phyloP scores from a whole-genome alignment of 2,329 filamentous ascomycete species.

The Colletotrichum costaricense region DNA sequence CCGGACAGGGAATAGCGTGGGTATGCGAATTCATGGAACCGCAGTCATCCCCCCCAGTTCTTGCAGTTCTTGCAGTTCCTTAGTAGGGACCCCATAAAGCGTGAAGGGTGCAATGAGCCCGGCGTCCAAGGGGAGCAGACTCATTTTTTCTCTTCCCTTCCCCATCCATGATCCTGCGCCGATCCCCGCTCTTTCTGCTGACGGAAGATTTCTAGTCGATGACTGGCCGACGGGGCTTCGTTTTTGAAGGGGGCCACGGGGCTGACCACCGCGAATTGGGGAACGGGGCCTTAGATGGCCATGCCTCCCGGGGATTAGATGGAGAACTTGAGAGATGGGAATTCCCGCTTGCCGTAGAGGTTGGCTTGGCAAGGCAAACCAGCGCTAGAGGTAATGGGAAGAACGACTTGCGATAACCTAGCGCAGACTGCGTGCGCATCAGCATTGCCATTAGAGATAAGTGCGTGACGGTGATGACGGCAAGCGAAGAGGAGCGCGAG shows the following conservation, averaged over 20 bases:
- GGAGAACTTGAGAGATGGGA: conserved; percentile 11
- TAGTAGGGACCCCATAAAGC: not conserved
- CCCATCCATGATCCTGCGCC: not conserved
- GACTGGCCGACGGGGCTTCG: conserved; percentile 15
- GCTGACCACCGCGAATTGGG: conserved; percentile 5
- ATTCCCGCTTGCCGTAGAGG: conserved; percentile 19
- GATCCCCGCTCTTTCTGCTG: conserved; percentile 27
- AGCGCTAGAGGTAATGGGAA: not conserved
- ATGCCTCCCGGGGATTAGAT: conserved; percentile 24
- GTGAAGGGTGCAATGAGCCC: not conserved
- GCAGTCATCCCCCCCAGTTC: conserved; percentile 26
- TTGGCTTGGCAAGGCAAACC: conserved; percentile 13
- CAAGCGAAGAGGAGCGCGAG: conserved; percentile 19
- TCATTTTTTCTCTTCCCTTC: not conserved
- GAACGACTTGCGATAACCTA: not conserved
- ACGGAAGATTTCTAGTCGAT: conserved; percentile 3
- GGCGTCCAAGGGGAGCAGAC: not conserved
- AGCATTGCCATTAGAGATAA: not conserved
- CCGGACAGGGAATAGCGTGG: conserved; percentile 33
- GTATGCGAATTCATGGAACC: conserved; percentile 15
- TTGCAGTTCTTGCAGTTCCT: conserved; percentile 8
- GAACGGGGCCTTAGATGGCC: conserved; percentile 11
- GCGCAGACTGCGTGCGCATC: not conserved
- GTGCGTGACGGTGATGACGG: too few species aligned
- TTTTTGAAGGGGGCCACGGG: not conserved